Conservation (phyloP, 768 basidiomycete species). For the Botryobasidium botryosum region DNA sequence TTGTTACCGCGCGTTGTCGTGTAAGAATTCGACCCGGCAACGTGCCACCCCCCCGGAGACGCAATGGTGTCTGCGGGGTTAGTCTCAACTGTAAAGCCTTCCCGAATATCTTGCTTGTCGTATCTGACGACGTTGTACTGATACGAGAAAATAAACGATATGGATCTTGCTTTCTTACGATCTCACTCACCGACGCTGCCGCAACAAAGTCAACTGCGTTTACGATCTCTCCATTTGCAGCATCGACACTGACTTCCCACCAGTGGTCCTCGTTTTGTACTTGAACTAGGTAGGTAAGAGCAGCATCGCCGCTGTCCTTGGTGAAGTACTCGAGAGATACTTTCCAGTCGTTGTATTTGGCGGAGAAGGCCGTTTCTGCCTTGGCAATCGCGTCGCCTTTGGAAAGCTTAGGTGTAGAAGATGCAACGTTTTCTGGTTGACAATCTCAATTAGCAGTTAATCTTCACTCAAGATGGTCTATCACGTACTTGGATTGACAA, state of each 20-base stretch:
- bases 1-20: constrained; percentile 24
- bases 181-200: no score
- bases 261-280: no score
- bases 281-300: constrained; percentile 27
- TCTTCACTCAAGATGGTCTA: not conserved
- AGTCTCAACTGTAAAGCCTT: constrained; percentile 29
- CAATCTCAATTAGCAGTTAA: not conserved
- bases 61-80: constrained; percentile 39
- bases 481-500: constrained; percentile 27
- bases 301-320: constrained; percentile 23
- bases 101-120: constrained; percentile 30
- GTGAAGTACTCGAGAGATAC: constrained; percentile 27
- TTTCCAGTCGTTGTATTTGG: constrained; percentile 26
- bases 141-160: no score
- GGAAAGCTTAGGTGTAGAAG: constrained; percentile 23
- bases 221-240: no score
- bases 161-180: no score
- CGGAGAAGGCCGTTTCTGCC: no score
- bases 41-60: constrained; percentile 44
- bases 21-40: constrained; percentile 21
- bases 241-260: no score
- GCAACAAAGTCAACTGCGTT: constrained; percentile 36
- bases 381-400: no score
- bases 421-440: constrained; percentile 18
- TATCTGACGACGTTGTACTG: constrained; percentile 36